Evolutionary conservation across 2,329 filamentous ascomycete species (phyloP), one percentile per base, ranked within the genome.

Genomic region (Onygenales sp.): DNA sequence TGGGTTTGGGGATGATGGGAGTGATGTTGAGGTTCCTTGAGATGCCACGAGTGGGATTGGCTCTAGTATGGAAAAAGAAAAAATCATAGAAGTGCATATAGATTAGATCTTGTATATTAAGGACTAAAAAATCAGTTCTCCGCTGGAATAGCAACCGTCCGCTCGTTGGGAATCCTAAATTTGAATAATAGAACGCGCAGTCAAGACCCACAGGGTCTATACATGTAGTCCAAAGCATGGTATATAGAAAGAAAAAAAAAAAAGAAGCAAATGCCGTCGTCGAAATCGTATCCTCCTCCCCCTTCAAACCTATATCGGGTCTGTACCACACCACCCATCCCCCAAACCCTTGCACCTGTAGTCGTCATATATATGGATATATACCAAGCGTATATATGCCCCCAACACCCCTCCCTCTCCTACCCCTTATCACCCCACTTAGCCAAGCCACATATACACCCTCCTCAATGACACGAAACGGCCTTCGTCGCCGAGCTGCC

Each of bases 391-490:
- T 27, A 44, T 36, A 33, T 17, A 11, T 48, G 4, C 50, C 14
- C 31, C 44, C 42, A 14, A 27, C 21, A 27, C 21, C 21, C 21
- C 17, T 17, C 21, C 21, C 21, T 27, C 21, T 27, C 5, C 21
- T 27, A 17, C 17, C 17, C 17, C 17, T 17, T 17, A 17, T 17
- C 17, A 17, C 17, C 17, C 17, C 17, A 17, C 17, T 17, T 17
- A 17, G 17, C 17, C 17, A 17, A 17, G 17, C 17, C 17, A 27
- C 5, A 27, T 27, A 27, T 27, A 27, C 21, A 48, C 17, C 14
- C 46, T 8, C 13, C 14, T 78, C 70, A 97, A 73, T 98, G 92
- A 69, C 93, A 98, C 43, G 92, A 91, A 59, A 89, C 90, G 58
- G 89, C 85, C 77, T 95, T 96, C 32, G 85, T 85, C 7, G 85